Conservation (phyloP, 2,329 filamentous ascomycete genomes). For the Torrubiellomyces zombiae region DNA sequence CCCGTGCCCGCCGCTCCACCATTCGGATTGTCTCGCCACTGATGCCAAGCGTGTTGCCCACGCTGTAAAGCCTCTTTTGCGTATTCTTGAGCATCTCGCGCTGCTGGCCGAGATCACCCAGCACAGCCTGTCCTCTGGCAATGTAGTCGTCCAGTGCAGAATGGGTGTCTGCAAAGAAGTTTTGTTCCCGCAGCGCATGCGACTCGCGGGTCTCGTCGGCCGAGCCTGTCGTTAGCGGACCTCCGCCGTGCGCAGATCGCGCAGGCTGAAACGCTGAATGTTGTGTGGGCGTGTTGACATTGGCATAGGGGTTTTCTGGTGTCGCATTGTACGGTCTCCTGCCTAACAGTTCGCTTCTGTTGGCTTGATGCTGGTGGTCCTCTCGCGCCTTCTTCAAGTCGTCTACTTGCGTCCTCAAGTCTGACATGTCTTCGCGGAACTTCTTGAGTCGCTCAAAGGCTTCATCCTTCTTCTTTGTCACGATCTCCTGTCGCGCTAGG, state of each 20-base stretch:
- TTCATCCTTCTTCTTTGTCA: slow-evolving; percentile 81
- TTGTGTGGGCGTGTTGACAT: slow-evolving; percentile 20
- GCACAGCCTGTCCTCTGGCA: slow-evolving; percentile 74
- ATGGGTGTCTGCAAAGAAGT: slow-evolving; percentile 70
- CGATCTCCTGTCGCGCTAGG: slow-evolving; percentile 75
- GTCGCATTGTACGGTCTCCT: slow-evolving; percentile 63
- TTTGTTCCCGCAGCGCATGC: slow-evolving; percentile 78
- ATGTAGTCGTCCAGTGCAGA: slow-evolving; percentile 85
- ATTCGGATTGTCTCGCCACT: slow-evolving; percentile 94
- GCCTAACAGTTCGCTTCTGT: slow-evolving; percentile 70
- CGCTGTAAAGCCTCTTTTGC: slow-evolving; percentile 76
- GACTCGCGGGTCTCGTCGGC: slow-evolving; percentile 56
- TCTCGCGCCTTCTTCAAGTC: slow-evolving; percentile 62
- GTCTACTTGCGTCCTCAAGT: slow-evolving; percentile 66
- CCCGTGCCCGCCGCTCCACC: slow-evolving; percentile 78
- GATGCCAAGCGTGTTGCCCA: slow-evolving; percentile 84
- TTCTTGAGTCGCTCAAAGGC: slow-evolving; percentile 70
- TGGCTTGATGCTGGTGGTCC: slow-evolving; percentile 47
- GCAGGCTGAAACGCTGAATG: slow-evolving; percentile 22
- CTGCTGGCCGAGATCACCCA: slow-evolving; percentile 78
- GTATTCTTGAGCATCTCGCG: slow-evolving; percentile 90
- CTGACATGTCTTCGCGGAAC: slow-evolving; percentile 67
- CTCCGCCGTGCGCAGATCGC: slow-evolving; percentile 21
- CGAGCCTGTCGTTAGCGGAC: slow-evolving; percentile 22
- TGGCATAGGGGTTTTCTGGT: slow-evolving; percentile 86